These are phyloP conservation scores for Hemileia vastatrix DNA, from an alignment of 1,284 basidiomycete species.

Conservation along the genomic window DNA sequence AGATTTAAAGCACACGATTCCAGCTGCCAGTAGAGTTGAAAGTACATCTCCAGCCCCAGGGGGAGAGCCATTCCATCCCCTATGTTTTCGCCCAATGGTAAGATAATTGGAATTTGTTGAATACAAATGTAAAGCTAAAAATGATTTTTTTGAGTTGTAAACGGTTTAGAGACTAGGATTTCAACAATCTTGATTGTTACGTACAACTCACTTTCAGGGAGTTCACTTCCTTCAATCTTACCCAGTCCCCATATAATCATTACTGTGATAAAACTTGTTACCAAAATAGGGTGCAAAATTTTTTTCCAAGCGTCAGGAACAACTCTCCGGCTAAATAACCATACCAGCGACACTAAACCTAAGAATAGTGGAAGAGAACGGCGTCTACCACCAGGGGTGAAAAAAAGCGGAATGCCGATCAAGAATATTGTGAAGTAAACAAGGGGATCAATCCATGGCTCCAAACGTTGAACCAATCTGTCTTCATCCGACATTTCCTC, in stretches of 20 bases:
- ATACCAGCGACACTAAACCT: constrained; percentile 13
- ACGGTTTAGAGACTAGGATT: too few relatives aligned
- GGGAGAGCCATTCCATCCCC: constrained; percentile 6
- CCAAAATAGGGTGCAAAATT: constrained; percentile 19
- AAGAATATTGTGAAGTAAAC: constrained; percentile 15
- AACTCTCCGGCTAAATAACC: constrained; percentile 16
- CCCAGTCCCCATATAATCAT: constrained; percentile 12
- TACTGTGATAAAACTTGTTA: constrained; percentile 20
- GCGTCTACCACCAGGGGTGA: constrained; percentile 10
- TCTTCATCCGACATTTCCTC: too few relatives aligned
- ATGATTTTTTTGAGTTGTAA: too few relatives aligned
- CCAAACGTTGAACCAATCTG: neutral
- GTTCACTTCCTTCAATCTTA: constrained; percentile 6
- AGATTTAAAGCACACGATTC: constrained; percentile 18
- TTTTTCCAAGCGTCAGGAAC: constrained; percentile 4
- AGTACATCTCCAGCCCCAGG: constrained; percentile 18
- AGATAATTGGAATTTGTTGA: constrained; percentile 8
- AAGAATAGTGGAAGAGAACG: constrained; percentile 14
- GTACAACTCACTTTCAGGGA: constrained; percentile 3
- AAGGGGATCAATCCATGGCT: constrained; percentile 14
- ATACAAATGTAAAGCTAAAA: constrained; percentile 15
- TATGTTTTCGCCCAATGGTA: constrained; percentile 2
- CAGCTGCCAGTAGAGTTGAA: constrained; percentile 6
- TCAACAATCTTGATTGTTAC: too few relatives aligned
- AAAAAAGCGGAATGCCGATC: constrained; percentile 18